A percentile compares a stretch with the other conserved stretches of the same genome.
phyloP scores from a whole-genome alignment of 208 protist genomes.

The Acanthamoeba lenticulata region DNA sequence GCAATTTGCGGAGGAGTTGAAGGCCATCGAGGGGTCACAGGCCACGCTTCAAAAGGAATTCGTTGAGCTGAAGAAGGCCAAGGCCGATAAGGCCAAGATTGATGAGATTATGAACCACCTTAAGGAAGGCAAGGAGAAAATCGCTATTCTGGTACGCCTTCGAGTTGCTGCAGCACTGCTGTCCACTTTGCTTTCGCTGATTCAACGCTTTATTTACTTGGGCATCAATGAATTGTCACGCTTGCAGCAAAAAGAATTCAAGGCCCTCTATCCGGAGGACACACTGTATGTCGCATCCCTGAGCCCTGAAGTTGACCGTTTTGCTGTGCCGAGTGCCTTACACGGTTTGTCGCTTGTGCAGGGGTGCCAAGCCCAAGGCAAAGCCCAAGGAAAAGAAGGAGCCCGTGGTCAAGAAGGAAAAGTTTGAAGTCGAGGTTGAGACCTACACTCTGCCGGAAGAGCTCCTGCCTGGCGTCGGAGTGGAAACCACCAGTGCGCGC shows the following conservation, averaged over 20 bases:
- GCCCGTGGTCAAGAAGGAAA: constrained; percentile 16
- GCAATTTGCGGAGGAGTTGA: not conserved
- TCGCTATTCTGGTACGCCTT: not conserved
- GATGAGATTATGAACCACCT: constrained; percentile 45
- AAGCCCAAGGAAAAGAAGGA: constrained; percentile 70
- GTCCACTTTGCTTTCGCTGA: constrained; percentile 19
- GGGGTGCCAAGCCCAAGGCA: not conserved
- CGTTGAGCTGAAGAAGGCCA: constrained; percentile 56
- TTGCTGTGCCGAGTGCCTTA: not conserved
- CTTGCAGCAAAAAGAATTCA: constrained; percentile 54
- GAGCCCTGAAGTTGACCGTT: no score
- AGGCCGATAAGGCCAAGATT: constrained; percentile 26
- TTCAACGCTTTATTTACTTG: not conserved
- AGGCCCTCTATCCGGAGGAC: constrained; percentile 17
- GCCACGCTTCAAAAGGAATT: not conserved
- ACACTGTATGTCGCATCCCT: not conserved
- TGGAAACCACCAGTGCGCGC: not conserved
- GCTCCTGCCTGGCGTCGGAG: constrained; percentile 22
- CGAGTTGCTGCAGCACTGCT: not conserved
- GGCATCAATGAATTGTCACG: not conserved
- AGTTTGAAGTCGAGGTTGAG: constrained; percentile 17
- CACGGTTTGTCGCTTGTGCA: not conserved
- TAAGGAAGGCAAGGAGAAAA: constrained; percentile 45
- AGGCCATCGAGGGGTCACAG: constrained; percentile 12
- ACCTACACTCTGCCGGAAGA: constrained; percentile 26